Evolutionary conservation across 352 stramenopile genomes (phyloP), one percentile per base, ranked within the genome.

Genomic region (Phytopythium kandeliae): DNA sequence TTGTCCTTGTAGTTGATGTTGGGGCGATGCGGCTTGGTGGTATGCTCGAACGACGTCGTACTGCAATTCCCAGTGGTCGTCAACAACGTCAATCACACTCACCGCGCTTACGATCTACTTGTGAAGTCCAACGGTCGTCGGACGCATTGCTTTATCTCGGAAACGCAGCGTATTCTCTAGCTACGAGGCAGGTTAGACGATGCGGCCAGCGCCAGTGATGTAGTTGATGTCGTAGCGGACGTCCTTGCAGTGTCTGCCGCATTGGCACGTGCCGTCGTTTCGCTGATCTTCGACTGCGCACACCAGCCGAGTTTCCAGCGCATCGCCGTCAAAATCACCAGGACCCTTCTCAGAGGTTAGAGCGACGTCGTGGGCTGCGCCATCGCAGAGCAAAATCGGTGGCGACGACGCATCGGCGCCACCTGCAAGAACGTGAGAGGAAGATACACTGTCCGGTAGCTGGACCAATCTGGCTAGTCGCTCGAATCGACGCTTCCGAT

Each of bases 401-500:
- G 22, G 6, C 4, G 15, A 19, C 3, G 26, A 37, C 12, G 1
- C 4, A 15, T 19, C 43, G n/a, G 17, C 22, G 26, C 10, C 43
- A 7, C 30, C 38, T 7, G 37, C 19, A 4, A 17, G 9, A 22
- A 30, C 40, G 7, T 16, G 21, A 19, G 10, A 8, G 15, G 25
- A n/a, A n/a, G n/a, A 24, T 8, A 3, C 17, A 25, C 25, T 24
- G 7, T 48, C 42, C 16, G 26, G 7, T 13, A 2, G 6, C 24
- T 22, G 31, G 43, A 3, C 28, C 25, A 26, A 24, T 3, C n/a
- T 0, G 4, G 26, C 3, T 16, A 51, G 31, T 31, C 31, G n/a
- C 30, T 21, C 11, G 6, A 40, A 15, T 15, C 46, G 70, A 16
- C 67, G 74, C 48, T 81, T 81, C 26, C 67, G 60, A 48, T 81